Base-by-base conservation (phyloP, 352 stramenopile species). In the Pythium insidiosum region DNA sequence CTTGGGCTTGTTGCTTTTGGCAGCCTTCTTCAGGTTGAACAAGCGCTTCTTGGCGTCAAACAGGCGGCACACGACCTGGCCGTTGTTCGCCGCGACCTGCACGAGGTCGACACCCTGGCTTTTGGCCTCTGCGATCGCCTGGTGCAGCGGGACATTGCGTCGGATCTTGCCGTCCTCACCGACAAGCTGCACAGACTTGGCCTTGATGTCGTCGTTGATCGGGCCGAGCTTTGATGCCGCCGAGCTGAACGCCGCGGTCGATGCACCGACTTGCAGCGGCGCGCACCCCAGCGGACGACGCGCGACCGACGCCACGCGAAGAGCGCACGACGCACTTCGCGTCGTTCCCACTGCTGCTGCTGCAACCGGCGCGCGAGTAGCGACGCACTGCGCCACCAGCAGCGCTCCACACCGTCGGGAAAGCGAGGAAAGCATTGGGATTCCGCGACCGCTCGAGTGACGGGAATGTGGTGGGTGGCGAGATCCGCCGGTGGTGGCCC, bases 1-100 rank as follows among this genome's bases (percentile, higher is more conserved):
- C 53, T 85, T 87, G 35, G 62, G 58, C 58, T 85, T 89, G 37
- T 63, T 57, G 38, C 66, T 54, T 58, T 89, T 85, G 25, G 43
- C 50, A 6, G 68, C 52, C 45, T 87, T 89, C 53, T 84, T 85
- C 35, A 89, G 44, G 26, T 68, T 54, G 31, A 84, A 89, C 10
- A 80, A 38, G 11, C 73, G 67, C 61, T 87, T 87, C 58, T 85
- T 73, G n/a, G 68, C 66, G 51, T 89, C 70, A 40, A 89, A 89
- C 38, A 89, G 56, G 34, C 68, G 61, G 39, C 77, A 89, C 1
- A 89, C 50, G 6, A 63, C 54, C 6, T 66, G 49, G 1, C 63
- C 34, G 10, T 68, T 64, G 30, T 42, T 53, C 20, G 60, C 53
- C 9, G 71, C 81, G 31, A 91, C 73, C 46, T 91, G 75, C 47